Base-by-base conservation (phyloP, 2,329 filamentous ascomycete genomes). In the Hymenoscyphus occultus region DNA sequence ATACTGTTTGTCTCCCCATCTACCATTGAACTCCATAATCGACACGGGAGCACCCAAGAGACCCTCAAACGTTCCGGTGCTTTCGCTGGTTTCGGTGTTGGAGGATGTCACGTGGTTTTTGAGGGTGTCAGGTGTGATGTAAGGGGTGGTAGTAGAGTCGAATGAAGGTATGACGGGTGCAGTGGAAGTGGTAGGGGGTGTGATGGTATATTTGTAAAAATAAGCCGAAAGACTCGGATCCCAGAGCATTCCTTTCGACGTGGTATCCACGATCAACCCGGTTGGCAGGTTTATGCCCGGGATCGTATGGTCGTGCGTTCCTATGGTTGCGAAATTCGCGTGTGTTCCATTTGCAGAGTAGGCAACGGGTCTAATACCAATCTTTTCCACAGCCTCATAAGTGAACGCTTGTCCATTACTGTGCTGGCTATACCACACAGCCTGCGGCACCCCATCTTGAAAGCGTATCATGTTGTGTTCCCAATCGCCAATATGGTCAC, bases 391-490 rank as follows among this genome's bases (percentile, higher is more conserved):
- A 1, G 81, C 78, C 3, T 76, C 69, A 71, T 87, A 90, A 2
- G 78, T 81, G 74, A 89, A 90, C 1, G 87, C 87, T 74, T 90
- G 79, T 4, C 88, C 88, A 67, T 82, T 80, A 39, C 79, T 76
- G 73, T 90, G 88, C 72, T 90, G 87, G 61, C 82, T 85, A 72
- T 82, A 89, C 85, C 86, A 90, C 13, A 90, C 74, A 0, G 80
- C 78, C 67, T 81, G 74, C 0, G 87, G 87, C 1, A 71, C 67
- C 10, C 84, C 84, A 62, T 87, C 78, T 16, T 78, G 61, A 74
- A 90, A 90, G 12, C 87, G 85, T 39, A 90, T 79, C 85, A 88
- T 88, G 63, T 83, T 86, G 74, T 89, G 86, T 72, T 89, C 86
- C 86, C 85, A 87, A 72, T 88, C 86, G 9, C 87, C 87, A 39